phyloP scores from a whole-genome alignment of 83 land plant genomes.

The Picea abies region DNA sequence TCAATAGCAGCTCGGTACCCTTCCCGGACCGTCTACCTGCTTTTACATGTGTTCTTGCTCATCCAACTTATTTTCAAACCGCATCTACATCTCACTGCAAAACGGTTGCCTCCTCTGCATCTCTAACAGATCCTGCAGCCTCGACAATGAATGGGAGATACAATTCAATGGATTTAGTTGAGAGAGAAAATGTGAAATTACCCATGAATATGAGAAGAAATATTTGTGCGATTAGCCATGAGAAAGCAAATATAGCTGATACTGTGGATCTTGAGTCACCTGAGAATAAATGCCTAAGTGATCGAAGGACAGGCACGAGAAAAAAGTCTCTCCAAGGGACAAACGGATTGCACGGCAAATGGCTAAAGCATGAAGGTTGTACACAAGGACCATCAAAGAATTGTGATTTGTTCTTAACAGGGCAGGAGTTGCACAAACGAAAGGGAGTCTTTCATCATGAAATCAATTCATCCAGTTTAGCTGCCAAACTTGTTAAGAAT shows the following conservation, averaged over 20 bases:
- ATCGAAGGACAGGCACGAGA: neutral
- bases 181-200: neutral
- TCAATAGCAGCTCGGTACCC: neutral
- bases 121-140: neutral
- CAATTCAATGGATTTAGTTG: neutral
- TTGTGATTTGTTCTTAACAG: neutral
- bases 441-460: neutral
- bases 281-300: neutral
- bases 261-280: neutral
- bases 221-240: neutral
- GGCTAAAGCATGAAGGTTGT: neutral
- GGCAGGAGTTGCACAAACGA: neutral
- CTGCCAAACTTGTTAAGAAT: neutral
- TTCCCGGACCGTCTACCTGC: neutral
- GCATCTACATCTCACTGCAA: neutral
- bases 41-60: neutral
- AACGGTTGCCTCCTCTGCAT: neutral
- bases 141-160: too few relatives aligned
- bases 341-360: neutral
- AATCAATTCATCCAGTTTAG: slow-evolving; percentile 5
- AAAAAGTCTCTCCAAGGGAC: neutral
- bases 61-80: neutral
- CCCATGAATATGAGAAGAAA: neutral
- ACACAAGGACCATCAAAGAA: neutral
- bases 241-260: neutral